Evolutionary conservation across 176 grass and related monocot genomes (phyloP).

Genomic region (Rhynchospora breviuscula): DNA sequence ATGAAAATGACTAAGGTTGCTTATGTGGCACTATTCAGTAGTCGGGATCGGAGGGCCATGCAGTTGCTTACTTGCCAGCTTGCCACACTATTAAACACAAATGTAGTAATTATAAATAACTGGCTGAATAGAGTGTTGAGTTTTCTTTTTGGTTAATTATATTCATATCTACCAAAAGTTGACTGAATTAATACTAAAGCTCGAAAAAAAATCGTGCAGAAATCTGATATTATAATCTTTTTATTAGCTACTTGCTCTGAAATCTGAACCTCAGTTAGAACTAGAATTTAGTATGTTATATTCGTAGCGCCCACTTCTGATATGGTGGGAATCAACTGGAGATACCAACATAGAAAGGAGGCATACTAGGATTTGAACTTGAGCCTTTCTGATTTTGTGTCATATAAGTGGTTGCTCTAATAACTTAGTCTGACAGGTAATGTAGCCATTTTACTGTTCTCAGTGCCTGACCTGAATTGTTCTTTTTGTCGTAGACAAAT

Average conservation of each 20-base stretch:
- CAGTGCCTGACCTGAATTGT: background rate
- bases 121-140: background rate
- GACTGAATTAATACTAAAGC: background rate
- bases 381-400: no score
- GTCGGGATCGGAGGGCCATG: background rate
- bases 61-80: background rate
- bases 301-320: background rate
- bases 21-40: background rate
- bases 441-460: background rate
- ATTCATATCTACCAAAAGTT: background rate
- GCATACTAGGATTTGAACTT: no score
- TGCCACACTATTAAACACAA: background rate
- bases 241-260: background rate
- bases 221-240: background rate
- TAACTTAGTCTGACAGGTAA: background rate
- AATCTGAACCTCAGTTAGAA: background rate
- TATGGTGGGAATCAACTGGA: no score
- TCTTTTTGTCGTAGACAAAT: conserved; percentile 56
- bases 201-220: background rate
- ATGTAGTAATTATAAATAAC: background rate
- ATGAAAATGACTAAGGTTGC: background rate
- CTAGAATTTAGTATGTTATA: background rate
- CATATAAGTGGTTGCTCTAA: no score
- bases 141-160: background rate
- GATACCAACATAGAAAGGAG: no score